Evolutionary conservation across 345 rosid species (phyloP), one percentile per base, ranked within the genome.

Genomic region (Clarkia xantiana): DNA sequence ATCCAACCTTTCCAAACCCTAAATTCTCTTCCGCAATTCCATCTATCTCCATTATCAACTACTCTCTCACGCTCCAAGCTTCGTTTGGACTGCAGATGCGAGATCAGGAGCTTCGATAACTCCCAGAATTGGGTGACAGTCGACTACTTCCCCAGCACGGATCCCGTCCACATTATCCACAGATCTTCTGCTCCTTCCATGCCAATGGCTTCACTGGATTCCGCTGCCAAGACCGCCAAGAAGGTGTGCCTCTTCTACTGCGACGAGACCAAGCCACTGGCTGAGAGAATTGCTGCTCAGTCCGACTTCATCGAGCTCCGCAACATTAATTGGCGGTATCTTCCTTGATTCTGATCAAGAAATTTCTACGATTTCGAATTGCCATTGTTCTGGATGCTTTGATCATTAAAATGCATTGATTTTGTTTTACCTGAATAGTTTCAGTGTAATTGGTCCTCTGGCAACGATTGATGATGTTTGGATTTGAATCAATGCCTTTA

Each of bases 281-380:
- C 97, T 6, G 76, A 83, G 81, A 69, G 84, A 57, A 59, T 86
- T 41, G 88, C 91, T 12, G 59, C 75, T 0, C 60, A 71, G 48
- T 86, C 91, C 8, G 97, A 90, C 61, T 67, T 80, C 43, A 86
- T 90, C 14, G 95, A 90, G 72, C 86, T 83, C 20, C 80, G 86
- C 20, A 66, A 71, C 78, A 86, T 90, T 63, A 76, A 63, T 47
- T 90, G 97, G 97, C 78, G 86, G 97, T 90, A 61, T 54, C 43
- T 7, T 14, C 8, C 10, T 48, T 45, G 36, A 29, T 29, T 20
- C 49, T 49, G 52, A 57, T 1, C 1, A 25, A 11, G 5, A 34
- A 15, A 40, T 42, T 22, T 41, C 1, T 2, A 42, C 9, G 11
- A 1, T n/a, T 13, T 34, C 1, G 38, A 14, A n/a, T n/a, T 15